Evolutionary conservation across 257 asterid genomes (phyloP), one percentile per base, ranked within the genome.

Genomic region (Solanum okadae): DNA sequence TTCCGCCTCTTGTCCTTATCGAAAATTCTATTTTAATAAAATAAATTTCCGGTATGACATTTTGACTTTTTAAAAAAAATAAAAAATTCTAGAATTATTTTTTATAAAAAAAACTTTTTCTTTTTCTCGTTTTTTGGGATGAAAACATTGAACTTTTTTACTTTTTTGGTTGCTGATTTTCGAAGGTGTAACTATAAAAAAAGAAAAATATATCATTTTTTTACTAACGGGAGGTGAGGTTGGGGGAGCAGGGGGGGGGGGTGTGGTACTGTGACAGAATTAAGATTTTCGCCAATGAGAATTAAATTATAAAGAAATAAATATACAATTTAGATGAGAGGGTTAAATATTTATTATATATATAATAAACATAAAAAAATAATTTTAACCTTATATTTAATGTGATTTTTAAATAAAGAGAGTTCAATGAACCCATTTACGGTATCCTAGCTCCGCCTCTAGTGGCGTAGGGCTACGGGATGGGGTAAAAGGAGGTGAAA

Each of bases 221-320:
- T 49, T 15, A 49, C 22, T 15, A 49, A 14, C 22, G 59, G 59
- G 59, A 49, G 68, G 27, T 61, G 11, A 22, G 27, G 5, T 20
- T 8, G 29, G 27, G 13, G 0, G 29, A 22, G 25, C 20, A 20
- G 46, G 2, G 5, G 10, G 0, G 49, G 2, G 6, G 11, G 0
- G 65, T 3, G 65, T 3, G 2, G 4, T 56, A 59, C 0, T 20
- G 10, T 22, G 13, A n/a, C 16, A 4, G 31, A 63, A 5, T n/a
- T 4, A 10, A 0, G 3, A 65, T 10, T 65, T n/a, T 2, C 2
- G 1, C 0, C n/a, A 5, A n/a, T 0, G 1, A 2, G 1, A n/a
- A 4, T 5, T 1, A 5, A n/a, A 22, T 3, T 61, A 61, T 9
- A 23, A 22, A 59, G 0, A 20, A 22, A 10, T 23, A n/a, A 63